Conservation (phyloP, 1,284 basidiomycete genomes). For the Schizophyllum commune region DNA sequence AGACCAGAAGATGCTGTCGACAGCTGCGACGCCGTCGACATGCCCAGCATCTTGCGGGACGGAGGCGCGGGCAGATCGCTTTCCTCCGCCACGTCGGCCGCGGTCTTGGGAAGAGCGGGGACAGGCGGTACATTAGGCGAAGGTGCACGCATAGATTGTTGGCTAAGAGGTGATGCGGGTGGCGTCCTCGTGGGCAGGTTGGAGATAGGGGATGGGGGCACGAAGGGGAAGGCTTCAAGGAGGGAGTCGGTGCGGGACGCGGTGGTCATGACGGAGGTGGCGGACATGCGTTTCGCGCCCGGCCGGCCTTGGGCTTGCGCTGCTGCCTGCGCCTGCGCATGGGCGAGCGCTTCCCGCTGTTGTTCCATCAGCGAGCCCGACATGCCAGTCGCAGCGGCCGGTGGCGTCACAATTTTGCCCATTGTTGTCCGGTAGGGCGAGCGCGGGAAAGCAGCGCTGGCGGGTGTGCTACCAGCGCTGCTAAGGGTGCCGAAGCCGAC, state of each 20-base stretch:
- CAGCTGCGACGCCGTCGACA: slow-evolving; percentile 64
- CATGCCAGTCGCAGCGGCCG: slow-evolving; percentile 26
- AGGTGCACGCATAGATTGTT: slow-evolving; percentile 38
- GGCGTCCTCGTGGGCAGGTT: slow-evolving; percentile 67
- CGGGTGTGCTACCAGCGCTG: slow-evolving; percentile 20
- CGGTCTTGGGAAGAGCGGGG: slow-evolving; percentile 9
- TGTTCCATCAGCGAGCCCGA: slow-evolving; percentile 40
- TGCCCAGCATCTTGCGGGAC: slow-evolving; percentile 47
- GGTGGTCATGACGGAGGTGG: slow-evolving; percentile 56
- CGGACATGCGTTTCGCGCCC: slow-evolving; percentile 42
- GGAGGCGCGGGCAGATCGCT: slow-evolving; percentile 38
- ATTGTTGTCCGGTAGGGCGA: slow-evolving; percentile 53
- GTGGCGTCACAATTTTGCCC: slow-evolving; percentile 47
- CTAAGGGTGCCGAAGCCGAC: slow-evolving; percentile 35
- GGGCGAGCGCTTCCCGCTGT: slow-evolving; percentile 49
- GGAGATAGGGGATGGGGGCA: slow-evolving; percentile 77
- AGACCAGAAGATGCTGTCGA: slow-evolving; percentile 69
- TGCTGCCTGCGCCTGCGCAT: slow-evolving; percentile 49
- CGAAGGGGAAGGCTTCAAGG: slow-evolving; percentile 76
- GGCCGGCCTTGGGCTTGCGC: slow-evolving; percentile 38
- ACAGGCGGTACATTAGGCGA: slow-evolving; percentile 2
- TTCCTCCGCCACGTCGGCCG: slow-evolving; percentile 1
- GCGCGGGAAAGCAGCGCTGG: slow-evolving; percentile 20
- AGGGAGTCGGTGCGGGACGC: slow-evolving; percentile 72
- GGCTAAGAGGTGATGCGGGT: slow-evolving; percentile 58